phyloP scores from a whole-genome alignment of 106 monocot species.

The Platanthera guangdongensis region DNA sequence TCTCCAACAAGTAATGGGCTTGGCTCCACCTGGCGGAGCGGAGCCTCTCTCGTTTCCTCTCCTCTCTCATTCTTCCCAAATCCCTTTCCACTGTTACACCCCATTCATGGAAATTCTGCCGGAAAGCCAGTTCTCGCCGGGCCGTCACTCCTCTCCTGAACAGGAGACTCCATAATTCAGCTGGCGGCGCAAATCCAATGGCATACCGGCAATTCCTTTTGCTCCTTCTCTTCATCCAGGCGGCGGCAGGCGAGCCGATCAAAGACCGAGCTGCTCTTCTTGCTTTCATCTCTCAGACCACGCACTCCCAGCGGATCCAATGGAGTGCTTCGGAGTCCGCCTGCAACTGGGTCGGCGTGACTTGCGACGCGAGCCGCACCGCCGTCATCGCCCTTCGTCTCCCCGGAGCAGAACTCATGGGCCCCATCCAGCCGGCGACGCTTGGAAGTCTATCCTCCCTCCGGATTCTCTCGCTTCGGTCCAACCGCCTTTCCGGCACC shows the following conservation, averaged over 20 bases:
- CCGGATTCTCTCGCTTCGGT: conserved; percentile 71
- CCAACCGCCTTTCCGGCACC: conserved; percentile 55
- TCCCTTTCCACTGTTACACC: neutral
- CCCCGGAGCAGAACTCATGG: conserved; percentile 58
- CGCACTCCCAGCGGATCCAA: conserved; percentile 33
- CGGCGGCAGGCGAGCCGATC: conserved; percentile 30
- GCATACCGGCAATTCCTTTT: neutral
- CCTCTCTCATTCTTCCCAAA: neutral
- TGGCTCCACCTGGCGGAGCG: no score
- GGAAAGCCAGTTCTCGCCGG: neutral
- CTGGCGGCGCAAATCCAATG: neutral
- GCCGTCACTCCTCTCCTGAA: neutral
- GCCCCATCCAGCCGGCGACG: conserved; percentile 38
- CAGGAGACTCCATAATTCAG: neutral
- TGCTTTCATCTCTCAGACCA: conserved; percentile 29
- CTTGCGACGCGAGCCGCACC: conserved; percentile 28
- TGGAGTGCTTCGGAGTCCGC: conserved; percentile 38
- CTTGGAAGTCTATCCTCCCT: conserved; percentile 48
- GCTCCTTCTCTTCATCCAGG: conserved; percentile 3
- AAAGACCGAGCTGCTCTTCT: conserved; percentile 34
- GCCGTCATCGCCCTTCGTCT: conserved; percentile 53
- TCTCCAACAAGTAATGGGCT: no score
- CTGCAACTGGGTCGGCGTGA: conserved; percentile 60
- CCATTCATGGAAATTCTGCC: conserved; percentile 1
- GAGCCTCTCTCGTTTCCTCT: neutral